Evolutionary conservation across 805 yeast genomes (phyloP).

Genomic region (Candida silvicultrix): DNA sequence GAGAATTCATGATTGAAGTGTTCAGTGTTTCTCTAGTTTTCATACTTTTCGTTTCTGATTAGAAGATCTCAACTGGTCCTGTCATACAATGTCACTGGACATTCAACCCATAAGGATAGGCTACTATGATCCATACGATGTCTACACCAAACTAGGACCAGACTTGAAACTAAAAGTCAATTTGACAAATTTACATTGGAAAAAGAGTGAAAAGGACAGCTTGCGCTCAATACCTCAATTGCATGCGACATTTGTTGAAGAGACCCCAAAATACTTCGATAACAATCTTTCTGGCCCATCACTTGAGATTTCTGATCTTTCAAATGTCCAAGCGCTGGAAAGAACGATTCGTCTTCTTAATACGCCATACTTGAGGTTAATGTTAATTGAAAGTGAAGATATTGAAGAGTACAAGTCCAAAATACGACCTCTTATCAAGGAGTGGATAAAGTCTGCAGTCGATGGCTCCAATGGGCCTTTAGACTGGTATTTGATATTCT

Average conservation of each 20-base stretch:
- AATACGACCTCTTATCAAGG: conserved; percentile 74
- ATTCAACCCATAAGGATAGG: conserved; percentile 32
- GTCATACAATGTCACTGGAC: background rate
- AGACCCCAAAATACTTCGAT: conserved; percentile 36
- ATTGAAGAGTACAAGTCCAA: conserved; percentile 72
- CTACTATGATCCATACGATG: conserved; percentile 70
- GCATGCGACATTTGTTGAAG: conserved; percentile 49
- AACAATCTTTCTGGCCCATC: conserved; percentile 4
- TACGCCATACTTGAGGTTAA: conserved; percentile 54
- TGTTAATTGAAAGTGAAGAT: conserved; percentile 61
- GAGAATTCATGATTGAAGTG: no score
- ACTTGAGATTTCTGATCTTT: background rate
- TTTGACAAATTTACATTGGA: conserved; percentile 69
- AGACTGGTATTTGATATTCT: conserved; percentile 57
- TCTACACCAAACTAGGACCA: conserved; percentile 38
- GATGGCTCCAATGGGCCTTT: conserved; percentile 37
- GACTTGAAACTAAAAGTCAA: conserved; percentile 44
- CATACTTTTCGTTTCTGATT: no score
- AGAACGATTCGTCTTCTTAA: conserved; percentile 2
- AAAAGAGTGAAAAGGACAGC: conserved; percentile 39
- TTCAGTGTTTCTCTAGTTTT: no score
- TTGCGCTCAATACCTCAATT: conserved; percentile 59
- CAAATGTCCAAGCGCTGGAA: background rate
- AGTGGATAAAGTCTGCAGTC: conserved; percentile 58
- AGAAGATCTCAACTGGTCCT: no score